phyloP scores from a whole-genome alignment of 1,284 basidiomycete genomes.

The Kwoniella shivajii region DNA sequence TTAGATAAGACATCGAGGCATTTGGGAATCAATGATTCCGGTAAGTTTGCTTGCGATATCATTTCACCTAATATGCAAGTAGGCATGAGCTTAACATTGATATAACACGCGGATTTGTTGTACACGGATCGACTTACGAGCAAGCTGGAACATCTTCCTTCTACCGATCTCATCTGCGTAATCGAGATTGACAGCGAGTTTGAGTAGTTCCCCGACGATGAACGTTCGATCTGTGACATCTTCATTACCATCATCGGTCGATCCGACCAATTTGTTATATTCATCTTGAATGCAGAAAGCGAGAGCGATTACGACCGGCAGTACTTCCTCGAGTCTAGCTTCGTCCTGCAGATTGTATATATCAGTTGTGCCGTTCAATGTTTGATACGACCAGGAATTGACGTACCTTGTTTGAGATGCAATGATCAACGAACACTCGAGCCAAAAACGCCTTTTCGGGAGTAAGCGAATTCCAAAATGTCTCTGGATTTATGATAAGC shows the following conservation, averaged over 20 bases:
- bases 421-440: conserved; percentile 82
- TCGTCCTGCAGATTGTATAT: conserved; percentile 57
- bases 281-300: conserved; percentile 81
- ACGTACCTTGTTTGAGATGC: conserved; percentile 61
- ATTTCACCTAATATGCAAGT: conserved; percentile 66
- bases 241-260: conserved; percentile 59
- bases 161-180: conserved; percentile 94
- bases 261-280: conserved; percentile 69
- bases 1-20: conserved; percentile 86
- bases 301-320: conserved; percentile 87
- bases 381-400: neutral
- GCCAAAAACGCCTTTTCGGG: conserved; percentile 83
- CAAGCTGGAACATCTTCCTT: conserved; percentile 84
- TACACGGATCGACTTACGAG: conserved; percentile 63
- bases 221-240: conserved; percentile 63
- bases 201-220: conserved; percentile 77
- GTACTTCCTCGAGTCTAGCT: conserved; percentile 67
- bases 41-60: conserved; percentile 79
- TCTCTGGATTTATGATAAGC: conserved; percentile 56
- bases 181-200: conserved; percentile 80
- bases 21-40: conserved; percentile 73
- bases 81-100: neutral
- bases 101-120: neutral
- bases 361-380: conserved; percentile 3
- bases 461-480: conserved; percentile 74